A percentile compares a stretch with the other conserved stretches of the same genome.
phyloP scores from a whole-genome alignment of 305 asterid species.

The Salvia sclarea region DNA sequence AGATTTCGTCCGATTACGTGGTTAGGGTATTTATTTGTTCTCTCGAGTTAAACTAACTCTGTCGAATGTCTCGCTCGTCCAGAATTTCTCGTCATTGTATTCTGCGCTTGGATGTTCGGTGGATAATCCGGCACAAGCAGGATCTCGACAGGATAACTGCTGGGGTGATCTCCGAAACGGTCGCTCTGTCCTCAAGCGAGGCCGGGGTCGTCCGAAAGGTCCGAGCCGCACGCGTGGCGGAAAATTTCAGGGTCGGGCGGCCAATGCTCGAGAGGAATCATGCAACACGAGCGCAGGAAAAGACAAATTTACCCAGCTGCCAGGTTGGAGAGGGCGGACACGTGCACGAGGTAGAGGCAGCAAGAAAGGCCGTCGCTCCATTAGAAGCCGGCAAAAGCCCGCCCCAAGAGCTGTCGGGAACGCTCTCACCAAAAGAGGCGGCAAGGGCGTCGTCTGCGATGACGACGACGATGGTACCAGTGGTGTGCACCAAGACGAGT shows the following conservation, averaged over 20 bases:
- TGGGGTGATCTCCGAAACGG: conserved; percentile 41
- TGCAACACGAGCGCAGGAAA: conserved; percentile 31
- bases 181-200: conserved; percentile 43
- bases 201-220: conserved; percentile 65
- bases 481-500: conserved; percentile 34
- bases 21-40: not conserved
- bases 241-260: conserved; percentile 43
- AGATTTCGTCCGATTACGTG: not conserved
- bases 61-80: conserved; percentile 26
- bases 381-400: conserved; percentile 46
- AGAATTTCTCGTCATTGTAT: conserved; percentile 50
- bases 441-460: conserved; percentile 22
- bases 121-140: conserved; percentile 36
- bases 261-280: conserved; percentile 38
- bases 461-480: conserved; percentile 26
- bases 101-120: conserved; percentile 34
- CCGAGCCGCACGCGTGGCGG: conserved; percentile 45
- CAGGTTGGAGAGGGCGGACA: conserved; percentile 53
- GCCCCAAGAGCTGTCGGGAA: conserved; percentile 31
- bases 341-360: conserved; percentile 46
- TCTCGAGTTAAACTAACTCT: not conserved
- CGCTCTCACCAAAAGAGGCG: conserved; percentile 15
- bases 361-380: conserved; percentile 55
- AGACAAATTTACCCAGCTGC: conserved; percentile 37
- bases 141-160: conserved; percentile 37